Conservation (phyloP, 768 basidiomycete genomes). For the Austroboletus eburneus region DNA sequence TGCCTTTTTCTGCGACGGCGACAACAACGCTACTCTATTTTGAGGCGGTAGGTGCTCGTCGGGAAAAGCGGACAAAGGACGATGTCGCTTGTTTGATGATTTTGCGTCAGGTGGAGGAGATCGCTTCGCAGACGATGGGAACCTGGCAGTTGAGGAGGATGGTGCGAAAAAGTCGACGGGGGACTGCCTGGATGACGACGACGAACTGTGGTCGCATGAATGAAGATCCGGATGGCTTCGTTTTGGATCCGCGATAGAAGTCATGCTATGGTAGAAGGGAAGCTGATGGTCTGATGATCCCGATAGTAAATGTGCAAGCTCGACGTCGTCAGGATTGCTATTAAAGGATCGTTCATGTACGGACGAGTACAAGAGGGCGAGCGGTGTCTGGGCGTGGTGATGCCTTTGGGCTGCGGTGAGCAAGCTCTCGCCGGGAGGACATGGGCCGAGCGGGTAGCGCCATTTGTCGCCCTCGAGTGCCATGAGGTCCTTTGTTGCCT, state of each 20-base stretch:
- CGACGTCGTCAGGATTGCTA: conserved; percentile 8
- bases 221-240: conserved; percentile 7
- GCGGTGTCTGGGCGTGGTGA: conserved; percentile 16
- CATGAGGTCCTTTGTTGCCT: conserved; percentile 84
- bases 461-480: conserved; percentile 51
- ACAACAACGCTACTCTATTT: conserved; percentile 44
- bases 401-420: conserved; percentile 10
- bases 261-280: conserved; percentile 16
- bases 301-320: not conserved
- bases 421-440: conserved; percentile 7
- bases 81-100: conserved; percentile 33
- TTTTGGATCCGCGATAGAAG: conserved; percentile 7
- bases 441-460: conserved; percentile 26
- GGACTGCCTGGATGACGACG: conserved; percentile 27
- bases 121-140: conserved; percentile 20
- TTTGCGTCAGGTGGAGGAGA: conserved; percentile 24
- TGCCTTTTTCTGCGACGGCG: conserved; percentile 84
- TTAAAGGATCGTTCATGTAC: conserved; percentile 13
- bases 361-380: conserved; percentile 16
- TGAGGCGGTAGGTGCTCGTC: conserved; percentile 14
- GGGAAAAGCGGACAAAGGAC: conserved; percentile 16
- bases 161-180: conserved; percentile 17
- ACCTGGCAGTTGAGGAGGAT: conserved; percentile 11
- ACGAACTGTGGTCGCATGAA: conserved; percentile 18
- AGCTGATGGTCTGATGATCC: conserved; percentile 7